Evolutionary conservation across 768 basidiomycete genomes (phyloP).

Genomic region (Clavaria fumosa): DNA sequence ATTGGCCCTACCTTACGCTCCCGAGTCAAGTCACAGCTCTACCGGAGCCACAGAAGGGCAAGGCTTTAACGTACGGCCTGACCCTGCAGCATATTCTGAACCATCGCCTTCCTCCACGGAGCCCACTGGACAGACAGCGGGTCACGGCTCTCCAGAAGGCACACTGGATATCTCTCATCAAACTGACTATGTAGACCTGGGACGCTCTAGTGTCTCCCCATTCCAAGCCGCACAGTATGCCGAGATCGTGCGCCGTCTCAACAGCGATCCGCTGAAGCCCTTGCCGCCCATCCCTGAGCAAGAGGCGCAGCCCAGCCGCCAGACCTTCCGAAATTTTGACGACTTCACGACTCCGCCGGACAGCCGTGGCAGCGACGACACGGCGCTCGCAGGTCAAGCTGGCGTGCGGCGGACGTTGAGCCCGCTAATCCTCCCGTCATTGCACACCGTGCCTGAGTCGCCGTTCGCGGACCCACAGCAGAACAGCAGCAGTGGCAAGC

Average conservation of each 20-base stretch:
- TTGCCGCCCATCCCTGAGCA: not conserved
- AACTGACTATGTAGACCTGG: slow-evolving; percentile 46
- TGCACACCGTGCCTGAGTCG: slow-evolving; percentile 6
- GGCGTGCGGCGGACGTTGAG: slow-evolving; percentile 1
- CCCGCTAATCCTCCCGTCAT: slow-evolving; percentile 6
- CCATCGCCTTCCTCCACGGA: slow-evolving; percentile 12
- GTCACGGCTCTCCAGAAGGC: slow-evolving; percentile 12
- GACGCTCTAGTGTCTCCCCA: slow-evolving; percentile 54
- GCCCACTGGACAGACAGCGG: too few relatives aligned
- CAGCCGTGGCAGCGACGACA: too few relatives aligned
- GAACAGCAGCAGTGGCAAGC: slow-evolving; percentile 4
- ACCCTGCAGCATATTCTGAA: slow-evolving; percentile 10
- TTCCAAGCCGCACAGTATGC: slow-evolving; percentile 65
- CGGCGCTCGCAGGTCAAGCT: too few relatives aligned
- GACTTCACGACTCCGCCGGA: too few relatives aligned
- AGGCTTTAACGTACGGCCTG: too few relatives aligned
- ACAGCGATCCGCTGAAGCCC: slow-evolving; percentile 15
- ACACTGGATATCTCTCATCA: slow-evolving; percentile 11
- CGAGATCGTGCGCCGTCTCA: slow-evolving; percentile 47
- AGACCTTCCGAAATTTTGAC: not conserved
- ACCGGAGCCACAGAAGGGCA: too few relatives aligned
- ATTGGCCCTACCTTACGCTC: too few relatives aligned
- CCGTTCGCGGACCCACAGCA: not conserved
- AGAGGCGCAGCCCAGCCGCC: not conserved
- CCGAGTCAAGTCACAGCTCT: too few relatives aligned